Base-by-base conservation (phyloP, 371 early-diverging fungal genomes). In the Mucor irregularis region DNA sequence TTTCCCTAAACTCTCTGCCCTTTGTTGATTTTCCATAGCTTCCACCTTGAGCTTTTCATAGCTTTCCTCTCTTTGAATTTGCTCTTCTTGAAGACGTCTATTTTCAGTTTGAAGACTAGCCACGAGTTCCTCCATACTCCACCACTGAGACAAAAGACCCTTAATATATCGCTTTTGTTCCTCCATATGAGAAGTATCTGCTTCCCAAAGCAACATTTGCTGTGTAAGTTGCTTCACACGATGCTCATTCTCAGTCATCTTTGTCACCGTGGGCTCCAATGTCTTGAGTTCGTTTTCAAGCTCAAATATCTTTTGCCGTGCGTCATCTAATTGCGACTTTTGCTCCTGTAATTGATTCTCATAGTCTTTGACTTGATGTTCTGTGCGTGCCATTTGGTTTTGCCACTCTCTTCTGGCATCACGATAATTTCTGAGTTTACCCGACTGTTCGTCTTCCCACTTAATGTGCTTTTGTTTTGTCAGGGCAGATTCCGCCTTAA, bases 361-460 rank as follows among this genome's bases (percentile, higher is more conserved):
- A 24, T 77, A 73, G 14, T 86, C 85, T 0, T 38, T 46, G 2
- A 86, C 49, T 19, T 83, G 74, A 43, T 80, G 73, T 29, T 68
- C 71, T 17, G 72, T 47, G 4, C 64, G 61, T 26, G 81, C 76
- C 54, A 76, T 70, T 26, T 82, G 76, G 17, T 62, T 70, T 43
- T 81, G 78, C 71, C 84, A 76, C 42, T 75, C 72, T 49, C 78
- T 81, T n/a, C 81, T 68, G 14, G 79, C 80, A 21, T 84, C 83
- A 30, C 84, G 66, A 49, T 81, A 86, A 7, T 53, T 64, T n/a
- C 81, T 74, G 31, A 83, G 34, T 48, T 83, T 86, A 19, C 53
- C 61, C 29, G 81, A 81, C 37, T 85, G 77, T 19, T 83, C 84
- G 40, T 83, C 78, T 49, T 86, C 84, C 87, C 87, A 84, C 57